These are phyloP conservation scores for Phytopythium sindhum DNA, from an alignment of 352 stramenopile species.

Conservation along the genomic window DNA sequence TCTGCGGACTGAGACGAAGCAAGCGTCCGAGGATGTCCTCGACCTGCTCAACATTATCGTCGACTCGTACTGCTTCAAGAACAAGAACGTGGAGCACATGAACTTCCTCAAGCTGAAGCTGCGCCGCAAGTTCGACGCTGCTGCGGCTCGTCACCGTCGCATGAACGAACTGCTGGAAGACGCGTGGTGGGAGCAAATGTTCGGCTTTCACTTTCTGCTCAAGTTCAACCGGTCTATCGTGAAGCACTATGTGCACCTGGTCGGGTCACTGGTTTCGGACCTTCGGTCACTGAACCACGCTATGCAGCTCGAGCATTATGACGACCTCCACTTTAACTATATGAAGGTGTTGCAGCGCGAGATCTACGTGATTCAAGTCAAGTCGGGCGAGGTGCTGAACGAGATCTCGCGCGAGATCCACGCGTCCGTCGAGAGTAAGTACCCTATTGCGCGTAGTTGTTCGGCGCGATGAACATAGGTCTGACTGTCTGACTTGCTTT, in stretches of 20 bases:
- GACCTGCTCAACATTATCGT: slow-evolving; percentile 81
- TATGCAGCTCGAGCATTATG: slow-evolving; percentile 81
- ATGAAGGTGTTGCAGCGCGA: slow-evolving; percentile 80
- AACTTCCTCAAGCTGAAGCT: slow-evolving; percentile 77
- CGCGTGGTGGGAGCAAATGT: slow-evolving; percentile 82
- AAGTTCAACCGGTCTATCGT: slow-evolving; percentile 70
- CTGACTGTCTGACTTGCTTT: slow-evolving; percentile 7
- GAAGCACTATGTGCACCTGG: slow-evolving; percentile 64
- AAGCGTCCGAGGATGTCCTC: slow-evolving; percentile 51
- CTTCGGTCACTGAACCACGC: slow-evolving; percentile 67
- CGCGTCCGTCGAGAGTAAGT: slow-evolving; percentile 40
- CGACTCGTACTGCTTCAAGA: slow-evolving; percentile 86
- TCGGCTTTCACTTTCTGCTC: slow-evolving; percentile 60
- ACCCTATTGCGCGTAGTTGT: neutral
- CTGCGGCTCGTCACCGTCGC: slow-evolving; percentile 37
- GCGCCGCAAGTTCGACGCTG: slow-evolving; percentile 63
- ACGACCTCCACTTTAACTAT: slow-evolving; percentile 62
- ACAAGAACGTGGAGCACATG: slow-evolving; percentile 84
- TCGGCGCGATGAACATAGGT: neutral
- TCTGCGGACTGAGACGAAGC: slow-evolving; percentile 44
- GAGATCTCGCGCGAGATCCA: slow-evolving; percentile 69
- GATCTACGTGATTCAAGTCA: slow-evolving; percentile 77
- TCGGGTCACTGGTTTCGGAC: slow-evolving; percentile 62
- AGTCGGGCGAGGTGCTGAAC: slow-evolving; percentile 55
- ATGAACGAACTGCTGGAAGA: slow-evolving; percentile 65